Evolutionary conservation across 2,329 filamentous ascomycete species (phyloP), one percentile per base, ranked within the genome.

Genomic region (Aspergillus jensenii): DNA sequence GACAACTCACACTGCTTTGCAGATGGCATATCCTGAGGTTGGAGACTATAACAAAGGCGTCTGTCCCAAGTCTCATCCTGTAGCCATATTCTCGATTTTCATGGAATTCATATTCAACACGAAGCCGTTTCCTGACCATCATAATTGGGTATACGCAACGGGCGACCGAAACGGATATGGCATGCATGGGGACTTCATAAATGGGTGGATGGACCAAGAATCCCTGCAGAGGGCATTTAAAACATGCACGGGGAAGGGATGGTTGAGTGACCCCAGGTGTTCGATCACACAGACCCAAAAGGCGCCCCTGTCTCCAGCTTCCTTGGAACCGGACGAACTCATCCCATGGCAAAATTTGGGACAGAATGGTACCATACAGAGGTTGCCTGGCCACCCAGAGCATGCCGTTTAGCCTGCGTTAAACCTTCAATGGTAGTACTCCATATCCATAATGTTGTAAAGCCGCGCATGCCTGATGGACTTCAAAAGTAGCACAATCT

Each of bases 41-140:
- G 70, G 65, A 50, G 67, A 61, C 37, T 74, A 76, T 53, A 72
- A 74, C 54, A 61, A 64, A 46, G 72, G 72, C 31, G 51, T 65
- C n/a, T 74, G 72, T 52, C 72, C 72, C 1, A 19, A 62, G 19
- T 67, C 76, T 3, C 82, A 84, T 64, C 84, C 83, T 1, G 78
- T 79, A 7, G 83, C 83, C 53, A 74, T 86, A 23, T 77, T 84
- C 35, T 84, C 83, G 7, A 74, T 88, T 59, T 86, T 88, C 72
- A 84, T 79, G 67, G 85, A 87, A 70, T 79, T 84, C 56, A 79
- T 82, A 56, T 88, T 80, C 78, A 71, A 80, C 61, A 82, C 82
- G 5, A 71, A 79, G 52, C 73, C 74, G 15, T 85, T 82, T 71
- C 79, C 74, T 12, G 76, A 80, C 60, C 57, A 74, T 39, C 66